A percentile compares a stretch with the other conserved stretches of the same genome.
Conservation (phyloP, 1,139 yeast species). For the Candida sanyaensis region DNA sequence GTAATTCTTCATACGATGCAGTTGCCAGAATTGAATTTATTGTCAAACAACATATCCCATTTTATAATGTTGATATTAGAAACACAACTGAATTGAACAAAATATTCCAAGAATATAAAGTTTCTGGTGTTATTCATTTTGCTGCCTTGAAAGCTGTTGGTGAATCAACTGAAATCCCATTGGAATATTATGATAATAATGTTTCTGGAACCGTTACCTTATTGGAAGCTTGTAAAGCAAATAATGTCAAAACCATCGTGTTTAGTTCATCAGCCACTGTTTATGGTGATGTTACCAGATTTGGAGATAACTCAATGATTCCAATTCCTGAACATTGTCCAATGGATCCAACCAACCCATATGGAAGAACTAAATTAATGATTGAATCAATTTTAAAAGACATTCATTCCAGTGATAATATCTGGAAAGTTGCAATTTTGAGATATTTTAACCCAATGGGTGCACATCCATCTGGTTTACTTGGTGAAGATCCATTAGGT, state of each 20-base stretch:
- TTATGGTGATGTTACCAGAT: conserved; percentile 80
- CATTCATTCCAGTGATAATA: conserved; percentile 46
- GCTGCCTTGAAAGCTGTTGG: conserved; percentile 91
- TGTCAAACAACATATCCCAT: conserved; percentile 51
- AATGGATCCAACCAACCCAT: conserved; percentile 74
- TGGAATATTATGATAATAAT: conserved; percentile 69
- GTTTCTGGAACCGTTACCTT: conserved; percentile 66
- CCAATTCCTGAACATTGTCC: conserved; percentile 85
- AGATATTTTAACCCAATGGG: conserved; percentile 85
- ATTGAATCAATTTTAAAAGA: conserved; percentile 68
- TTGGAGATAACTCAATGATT: conserved; percentile 57
- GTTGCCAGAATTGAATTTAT: conserved; percentile 65
- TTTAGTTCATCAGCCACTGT: conserved; percentile 84
- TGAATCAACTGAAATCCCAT: conserved; percentile 74
- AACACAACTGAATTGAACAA: conserved; percentile 48
- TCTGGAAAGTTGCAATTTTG: conserved; percentile 66
- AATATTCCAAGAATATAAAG: conserved; percentile 52
- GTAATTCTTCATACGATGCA: conserved; percentile 70
- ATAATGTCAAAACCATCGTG: conserved; percentile 59
- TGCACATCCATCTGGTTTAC: conserved; percentile 77
- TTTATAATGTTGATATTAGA: conserved; percentile 60
- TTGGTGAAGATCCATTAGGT: conserved; percentile 82
- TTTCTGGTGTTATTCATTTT: conserved; percentile 72
- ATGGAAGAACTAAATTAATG: conserved; percentile 70
- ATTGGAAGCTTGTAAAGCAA: conserved; percentile 51